Evolutionary conservation across 768 basidiomycete species (phyloP), one percentile per base, ranked within the genome.

Genomic region (Hygrophorus pudorinus): DNA sequence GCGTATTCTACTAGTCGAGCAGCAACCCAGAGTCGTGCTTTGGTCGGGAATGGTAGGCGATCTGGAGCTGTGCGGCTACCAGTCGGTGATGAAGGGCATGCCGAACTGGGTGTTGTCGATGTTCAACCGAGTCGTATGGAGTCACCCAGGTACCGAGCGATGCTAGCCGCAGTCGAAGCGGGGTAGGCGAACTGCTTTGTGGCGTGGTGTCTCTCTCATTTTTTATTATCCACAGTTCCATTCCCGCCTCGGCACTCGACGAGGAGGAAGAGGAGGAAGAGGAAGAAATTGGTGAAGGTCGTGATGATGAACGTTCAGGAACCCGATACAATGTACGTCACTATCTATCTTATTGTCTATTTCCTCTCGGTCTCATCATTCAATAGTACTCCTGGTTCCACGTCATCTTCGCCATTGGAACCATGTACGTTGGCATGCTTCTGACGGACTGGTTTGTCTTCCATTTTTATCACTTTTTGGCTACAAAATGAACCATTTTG

Each of bases 351-450:
- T 32, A 3, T 16, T 20, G 11, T 32, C 14, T 38, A 9, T 34
- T 29, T 38, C 34, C 17, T 30, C 17, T 16, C n/a, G 33, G 14
- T 20, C 29, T 16, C 27, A 41, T 14, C 45, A 16, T 51, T 54
- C 16, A 30, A 28, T 21, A 96, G 92, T 99, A 99, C 60, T 79
- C 91, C 1, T 99, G 92, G 91, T 98, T 99, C 79, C 96, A 99
- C 58, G 65, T 97, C 61, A 97, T 99, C 56, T 99, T 98, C 59
- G 79, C 85, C 36, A 84, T 98, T 53, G 96, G 81, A 21, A 72
- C 91, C 11, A 98, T 98, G 96, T 99, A 99, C 63, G 91, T 97
- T 18, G 91, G 88, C 5, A 93, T 96, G 77, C 70, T 99, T 11
- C 64, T 99, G 43, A 99, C 94, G 1, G 94, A 99, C 64, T 98